These are phyloP conservation scores for Alternaria triticimaculans DNA, from an alignment of 2,329 filamentous ascomycete species.

Conservation along the genomic window DNA sequence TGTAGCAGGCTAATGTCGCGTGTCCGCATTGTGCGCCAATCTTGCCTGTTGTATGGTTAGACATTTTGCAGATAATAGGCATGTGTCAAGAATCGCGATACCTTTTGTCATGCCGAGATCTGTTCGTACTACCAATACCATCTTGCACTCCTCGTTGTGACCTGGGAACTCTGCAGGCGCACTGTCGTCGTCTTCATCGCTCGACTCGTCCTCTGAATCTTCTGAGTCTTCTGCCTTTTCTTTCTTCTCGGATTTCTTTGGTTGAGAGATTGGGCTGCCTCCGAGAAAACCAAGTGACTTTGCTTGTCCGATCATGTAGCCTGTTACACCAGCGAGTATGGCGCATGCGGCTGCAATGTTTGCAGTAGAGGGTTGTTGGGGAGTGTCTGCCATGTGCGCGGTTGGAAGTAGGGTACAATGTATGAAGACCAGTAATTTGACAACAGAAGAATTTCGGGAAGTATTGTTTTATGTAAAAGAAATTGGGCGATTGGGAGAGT, in stretches of 20 bases:
- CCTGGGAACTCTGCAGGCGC: conserved; percentile 54
- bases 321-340: conserved; percentile 74
- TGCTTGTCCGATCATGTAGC: conserved; percentile 74
- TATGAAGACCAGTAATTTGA: neutral
- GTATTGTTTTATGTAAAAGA: neutral
- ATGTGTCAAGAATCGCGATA: conserved; percentile 46
- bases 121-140: conserved; percentile 89
- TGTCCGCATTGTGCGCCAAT: conserved; percentile 95
- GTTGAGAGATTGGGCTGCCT: conserved; percentile 53
- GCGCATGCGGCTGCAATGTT: conserved; percentile 75
- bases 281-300: conserved; percentile 75
- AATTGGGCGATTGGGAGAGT: neutral
- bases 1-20: conserved; percentile 98
- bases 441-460: neutral
- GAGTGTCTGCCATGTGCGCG: conserved; percentile 42
- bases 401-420: neutral
- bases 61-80: neutral
- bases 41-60: conserved; percentile 69
- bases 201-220: conserved; percentile 39
- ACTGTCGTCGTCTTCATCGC: conserved; percentile 37
- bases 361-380: conserved; percentile 58
- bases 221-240: conserved; percentile 15
- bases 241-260: conserved; percentile 16
- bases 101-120: conserved; percentile 98
- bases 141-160: conserved; percentile 83